Evolutionary conservation across 1,139 yeast genomes (phyloP).

Genomic region (Pichia sp.): DNA sequence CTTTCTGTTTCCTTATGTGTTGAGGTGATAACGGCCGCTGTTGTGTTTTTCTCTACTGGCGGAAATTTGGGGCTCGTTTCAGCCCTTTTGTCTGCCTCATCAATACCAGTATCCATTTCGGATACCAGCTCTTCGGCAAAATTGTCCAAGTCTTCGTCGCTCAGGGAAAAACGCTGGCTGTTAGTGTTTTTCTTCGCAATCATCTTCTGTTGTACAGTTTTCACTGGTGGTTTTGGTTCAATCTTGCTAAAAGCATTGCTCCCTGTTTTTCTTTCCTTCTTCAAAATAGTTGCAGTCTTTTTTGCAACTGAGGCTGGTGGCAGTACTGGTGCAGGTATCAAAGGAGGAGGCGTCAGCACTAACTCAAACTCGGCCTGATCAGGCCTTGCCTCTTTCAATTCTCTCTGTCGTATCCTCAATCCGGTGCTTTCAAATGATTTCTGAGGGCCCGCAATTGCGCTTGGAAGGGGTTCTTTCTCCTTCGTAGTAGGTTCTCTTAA

Average conservation of each 20-base stretch:
- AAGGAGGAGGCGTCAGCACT: constrained; percentile 9
- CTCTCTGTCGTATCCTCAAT: not conserved
- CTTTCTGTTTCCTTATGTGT: no score
- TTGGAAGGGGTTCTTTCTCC: not conserved
- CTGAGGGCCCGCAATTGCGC: not conserved
- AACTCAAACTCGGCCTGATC: constrained; percentile 15
- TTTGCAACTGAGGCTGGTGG: not conserved
- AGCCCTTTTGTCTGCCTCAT: not conserved
- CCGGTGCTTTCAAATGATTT: not conserved
- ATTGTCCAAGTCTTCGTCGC: constrained; percentile 35
- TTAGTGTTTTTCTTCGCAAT: no score
- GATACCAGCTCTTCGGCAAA: constrained; percentile 27
- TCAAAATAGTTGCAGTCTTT: not conserved
- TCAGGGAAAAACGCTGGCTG: no score
- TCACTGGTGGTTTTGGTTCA: not conserved
- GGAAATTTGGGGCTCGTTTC: not conserved
- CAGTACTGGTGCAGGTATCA: not conserved
- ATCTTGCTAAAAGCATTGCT: not conserved
- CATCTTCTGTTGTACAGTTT: no score
- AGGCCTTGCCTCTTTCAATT: constrained; percentile 13
- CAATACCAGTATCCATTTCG: constrained; percentile 20
- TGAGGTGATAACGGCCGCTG: no score
- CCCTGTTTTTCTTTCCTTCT: not conserved
- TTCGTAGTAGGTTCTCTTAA: constrained; percentile 1
- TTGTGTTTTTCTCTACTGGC: not conserved